Evolutionary conservation across 495 filamentous ascomycete species (phyloP), one percentile per base, ranked within the genome.

Genomic region (Lophium mytilinum): DNA sequence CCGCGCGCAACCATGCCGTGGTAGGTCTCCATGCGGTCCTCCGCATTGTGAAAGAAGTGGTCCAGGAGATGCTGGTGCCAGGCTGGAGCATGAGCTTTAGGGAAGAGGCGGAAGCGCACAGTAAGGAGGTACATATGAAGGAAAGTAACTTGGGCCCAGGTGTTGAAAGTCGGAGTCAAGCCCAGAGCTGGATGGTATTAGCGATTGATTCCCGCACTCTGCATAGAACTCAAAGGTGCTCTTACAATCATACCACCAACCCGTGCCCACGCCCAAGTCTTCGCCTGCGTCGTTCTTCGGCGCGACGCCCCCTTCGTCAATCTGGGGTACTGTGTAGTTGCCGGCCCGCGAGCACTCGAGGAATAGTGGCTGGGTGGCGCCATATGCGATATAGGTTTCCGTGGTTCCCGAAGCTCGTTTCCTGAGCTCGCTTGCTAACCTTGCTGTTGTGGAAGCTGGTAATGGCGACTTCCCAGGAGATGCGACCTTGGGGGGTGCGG

Each of bases 61-160:
- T 98, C 88, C 35, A 93, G 82, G 39, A 88, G 76, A 66, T 90
- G 84, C 57, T 87, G 87, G 52, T 85, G 83, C 76, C 86, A 90
- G 10, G 76, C 74, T 50, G 74, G 74, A 30, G 76, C 78, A 18
- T 83, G 77, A n/a, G 71, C 72, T 3, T 76, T 69, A 18, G 86
- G 86, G 56, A 93, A 79, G 57, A 78, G 78, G 48, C 93, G 87
- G 46, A 96, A 74, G 41, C 92, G 86, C n/a, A 87, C 85, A n/a
- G 86, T 85, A 40, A 96, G 71, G 50, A 95, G 79, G 75, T 95
- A 96, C 83, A 97, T 87, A 75, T 98, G 90, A 12, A 97, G 79
- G 75, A 97, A 90, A 17, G 90, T 91, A 40, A 97, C 82, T 68
- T 96, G 93, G 7, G 94, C 85, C 94, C 93, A 98, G 47, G 88